Evolutionary conservation across 2,329 filamentous ascomycete species (phyloP), one percentile per base, ranked within the genome.

Genomic region (Phyllosticta citriasiana): DNA sequence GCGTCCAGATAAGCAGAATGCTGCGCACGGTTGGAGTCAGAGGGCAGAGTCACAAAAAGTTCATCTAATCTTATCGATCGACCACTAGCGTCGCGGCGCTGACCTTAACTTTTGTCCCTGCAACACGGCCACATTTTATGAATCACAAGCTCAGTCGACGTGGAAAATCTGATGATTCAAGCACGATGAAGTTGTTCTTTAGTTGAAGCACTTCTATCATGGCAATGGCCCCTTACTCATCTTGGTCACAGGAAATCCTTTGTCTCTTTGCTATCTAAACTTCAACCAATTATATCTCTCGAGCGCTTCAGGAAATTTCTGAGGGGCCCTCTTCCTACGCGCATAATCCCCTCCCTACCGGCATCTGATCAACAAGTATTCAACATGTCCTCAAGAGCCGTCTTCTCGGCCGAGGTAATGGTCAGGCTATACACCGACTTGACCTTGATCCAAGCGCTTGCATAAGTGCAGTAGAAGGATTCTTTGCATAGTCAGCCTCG

Each of bases 391-490:
- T 76, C 76, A 64, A 92, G 73, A 0, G 88, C 87, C 16, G 74
- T 75, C 80, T 89, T 91, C 80, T 95, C 89, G 0, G 83, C 84
- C 55, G 78, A 78, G 1, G 87, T 93, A 63, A 94, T 77, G 16
- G 82, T 87, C 66, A 95, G 74, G 0, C 71, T 72, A 71, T 88
- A 94, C 67, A 84, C 82, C 67, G 79, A 83, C 83, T 94, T 95
- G 66, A 95, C 89, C 69, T 84, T 81, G 51, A 93, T 80, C 86
- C 87, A 95, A 70, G 86, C 84, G 70, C 82, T 80, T 14, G 89
- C 87, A 69, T 95, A 94, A 27, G 83, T 87, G 81, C 90, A 94
- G 73, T 89, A 83, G 75, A 89, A 93, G 64, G 78, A 79, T 19
- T 73, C 78, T 77, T 57, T 59, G 5, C 2, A 60, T 57, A 22